Conservation (phyloP, 768 basidiomycete genomes). For the Lactifluus pinguis region DNA sequence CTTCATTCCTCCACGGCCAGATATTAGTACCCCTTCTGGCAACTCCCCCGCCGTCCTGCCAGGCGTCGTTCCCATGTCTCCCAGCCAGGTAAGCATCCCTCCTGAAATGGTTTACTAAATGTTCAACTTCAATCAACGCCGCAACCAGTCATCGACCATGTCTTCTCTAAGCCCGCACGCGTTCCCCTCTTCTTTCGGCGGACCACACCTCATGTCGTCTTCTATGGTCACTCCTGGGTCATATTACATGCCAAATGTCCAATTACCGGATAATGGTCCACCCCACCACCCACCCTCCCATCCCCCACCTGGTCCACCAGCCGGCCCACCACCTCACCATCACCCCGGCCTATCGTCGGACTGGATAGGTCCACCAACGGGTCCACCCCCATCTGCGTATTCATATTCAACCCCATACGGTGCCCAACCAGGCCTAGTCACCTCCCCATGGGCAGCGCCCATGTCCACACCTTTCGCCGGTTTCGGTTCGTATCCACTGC, state of each 20-base stretch:
- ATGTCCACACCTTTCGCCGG: constrained; percentile 20
- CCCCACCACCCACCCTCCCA: neutral
- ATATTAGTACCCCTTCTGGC: constrained; percentile 16
- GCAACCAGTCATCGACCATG: constrained; percentile 12
- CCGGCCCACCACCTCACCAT: constrained; percentile 13
- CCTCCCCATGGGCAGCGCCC: constrained; percentile 4
- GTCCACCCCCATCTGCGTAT: constrained; percentile 16
- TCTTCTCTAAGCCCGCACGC: constrained; percentile 14
- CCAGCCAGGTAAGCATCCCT: constrained; percentile 5
- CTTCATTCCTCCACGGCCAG: constrained; percentile 27
- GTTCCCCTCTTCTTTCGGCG: constrained; percentile 15
- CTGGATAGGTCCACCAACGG: constrained; percentile 23
- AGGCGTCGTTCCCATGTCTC: constrained; percentile 25
- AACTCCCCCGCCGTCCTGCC: constrained; percentile 19
- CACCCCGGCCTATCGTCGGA: constrained; percentile 25
- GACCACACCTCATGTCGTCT: constrained; percentile 18
- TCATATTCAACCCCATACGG: constrained; percentile 6
- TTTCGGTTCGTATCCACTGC: constrained; percentile 27
- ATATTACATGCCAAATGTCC: constrained; percentile 27
- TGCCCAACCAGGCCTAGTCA: neutral
- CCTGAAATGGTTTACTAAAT: neutral
- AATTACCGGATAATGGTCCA: constrained; percentile 19
- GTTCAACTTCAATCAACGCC: constrained; percentile 1
- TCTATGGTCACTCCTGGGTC: constrained; percentile 22
- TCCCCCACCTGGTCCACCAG: constrained; percentile 5